Base-by-base conservation (phyloP, 169 alveolate species). In the Eimeria acervulina region DNA sequence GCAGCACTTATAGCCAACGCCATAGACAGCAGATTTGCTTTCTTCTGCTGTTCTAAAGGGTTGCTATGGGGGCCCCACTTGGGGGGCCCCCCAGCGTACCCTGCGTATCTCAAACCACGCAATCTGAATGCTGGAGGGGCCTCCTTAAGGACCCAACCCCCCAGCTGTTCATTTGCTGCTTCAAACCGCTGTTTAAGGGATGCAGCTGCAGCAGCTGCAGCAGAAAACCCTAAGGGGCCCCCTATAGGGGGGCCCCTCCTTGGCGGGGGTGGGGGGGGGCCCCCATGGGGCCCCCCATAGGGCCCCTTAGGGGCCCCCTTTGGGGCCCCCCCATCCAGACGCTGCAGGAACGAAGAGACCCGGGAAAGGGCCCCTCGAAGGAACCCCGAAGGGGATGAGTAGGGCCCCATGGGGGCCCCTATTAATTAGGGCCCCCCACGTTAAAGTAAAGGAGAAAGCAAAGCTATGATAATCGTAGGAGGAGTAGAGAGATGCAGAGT, bases 11-110 rank as follows among this genome's bases (percentile, higher is more conserved):
- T 13, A 38, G 19, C 8, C 55, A 76, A 23, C 5, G 5, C 66
- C n/a, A 55, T 55, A 55, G 66, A 55, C 2, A 55, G 66, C 5
- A 55, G 5, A 55, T 55, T 55, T 55, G 66, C 66, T 55, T 55
- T 55, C 66, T 55, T 55, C 26, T 55, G 66, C 66, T 55, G 66
- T 23, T 55, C 26, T 19, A 55, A 55, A 4, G 66, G 66, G 15
- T 19, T 55, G 26, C 26, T 19, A 38, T 5, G 51, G 68, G 70
- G 90, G 44, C 31, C 90, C 51, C 90, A 68, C 63, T 42, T 26
- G 2, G 90, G 90, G 90, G 90, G 68, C 42, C 72, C 90, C 63
- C 90, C 90, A 6, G n/a, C 31, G 59, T 33, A 74, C 52, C 26
- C 10, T 17, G 13, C 52, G 23, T 28, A 40, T 21, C 36, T 17